Evolutionary conservation across 148 eudicot genomes (phyloP), one percentile per base, ranked within the genome.

Genomic region (Rhododendron kiyosumense): DNA sequence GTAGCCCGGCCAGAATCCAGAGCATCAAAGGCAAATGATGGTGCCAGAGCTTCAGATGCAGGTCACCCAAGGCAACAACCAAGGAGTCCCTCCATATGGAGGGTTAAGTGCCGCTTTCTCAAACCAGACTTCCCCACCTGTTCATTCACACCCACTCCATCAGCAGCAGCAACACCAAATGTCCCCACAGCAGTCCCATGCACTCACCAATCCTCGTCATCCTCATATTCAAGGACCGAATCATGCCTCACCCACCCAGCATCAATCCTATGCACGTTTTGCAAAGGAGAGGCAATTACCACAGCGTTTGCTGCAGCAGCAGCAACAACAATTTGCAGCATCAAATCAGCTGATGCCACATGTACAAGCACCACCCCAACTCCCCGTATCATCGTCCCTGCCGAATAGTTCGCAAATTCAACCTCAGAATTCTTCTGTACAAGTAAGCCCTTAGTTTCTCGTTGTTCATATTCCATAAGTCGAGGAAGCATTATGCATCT

Each of bases 211-310:
- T 90, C 89, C 91, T 79, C 95, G 84, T 79, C 94, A 94, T 91
- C 91, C 91, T 2, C 96, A 90, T 87, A 86, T 93, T 63, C 91
- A 90, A 84, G 94, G 93, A 30, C 86, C 94, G 18, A 91, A 92
- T 84, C 94, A 92, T 83, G 51, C 89, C n/a, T 69, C 86, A 36
- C 90, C 86, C 79, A 59, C 90, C 26, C 97, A 95, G 85, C 94
- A 93, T 46, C 94, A 94, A 91, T 94, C 97, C 63, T 91, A 88
- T 85, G 91, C 94, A 61, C 95, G 91, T 59, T 49, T 91, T 71
- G 93, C 94, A 22, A 96, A 95, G 90, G 96, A 95, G 73, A 89
- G 92, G 82, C 95, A 94, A n/a, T 69, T 90, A 32, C 94, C 94
- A 85, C 94, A 88, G 74, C 93, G 88, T 79, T 90, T 88, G 36